These are phyloP conservation scores for Eremomyces bilateralis DNA, from an alignment of 495 filamentous ascomycete genomes.

Conservation along the genomic window DNA sequence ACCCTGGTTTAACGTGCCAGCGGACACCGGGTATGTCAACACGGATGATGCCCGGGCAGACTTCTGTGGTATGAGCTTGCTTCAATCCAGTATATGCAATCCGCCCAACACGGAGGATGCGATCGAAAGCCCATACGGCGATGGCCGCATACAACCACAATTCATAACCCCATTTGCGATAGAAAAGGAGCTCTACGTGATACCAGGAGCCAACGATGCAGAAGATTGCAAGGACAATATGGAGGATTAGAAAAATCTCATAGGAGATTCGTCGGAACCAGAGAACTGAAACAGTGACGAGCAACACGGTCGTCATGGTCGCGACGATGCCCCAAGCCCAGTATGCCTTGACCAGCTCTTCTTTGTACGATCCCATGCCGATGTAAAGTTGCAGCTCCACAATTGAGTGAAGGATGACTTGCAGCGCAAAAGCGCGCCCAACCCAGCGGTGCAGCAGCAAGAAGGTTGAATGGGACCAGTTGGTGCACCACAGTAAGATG, in stretches of 20 bases:
- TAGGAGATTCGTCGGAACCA: slow-evolving; percentile 17
- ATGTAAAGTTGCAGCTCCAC: slow-evolving; percentile 12
- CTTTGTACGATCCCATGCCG: slow-evolving; percentile 11
- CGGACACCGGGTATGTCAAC: slow-evolving; percentile 18
- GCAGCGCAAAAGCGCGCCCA: slow-evolving; percentile 20
- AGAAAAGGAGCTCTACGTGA: slow-evolving; percentile 15
- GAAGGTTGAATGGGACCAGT: slow-evolving; percentile 26
- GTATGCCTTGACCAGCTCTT: slow-evolving; percentile 8
- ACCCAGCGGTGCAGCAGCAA: slow-evolving; percentile 27
- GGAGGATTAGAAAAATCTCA: slow-evolving; percentile 22
- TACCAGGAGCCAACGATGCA: slow-evolving; percentile 23
- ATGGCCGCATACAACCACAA: slow-evolving; percentile 23
- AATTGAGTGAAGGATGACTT: slow-evolving; percentile 20
- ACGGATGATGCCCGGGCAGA: slow-evolving; percentile 14
- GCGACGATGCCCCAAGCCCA: slow-evolving; percentile 25
- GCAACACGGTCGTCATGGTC: slow-evolving; percentile 12
- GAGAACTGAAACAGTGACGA: slow-evolving; percentile 9
- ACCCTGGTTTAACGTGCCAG: slow-evolving; percentile 15
- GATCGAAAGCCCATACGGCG: slow-evolving; percentile 26
- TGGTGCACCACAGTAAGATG: slow-evolving; percentile 23
- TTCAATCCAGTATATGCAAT: slow-evolving; percentile 15
- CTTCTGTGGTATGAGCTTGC: slow-evolving; percentile 15
- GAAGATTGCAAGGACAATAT: slow-evolving; percentile 21
- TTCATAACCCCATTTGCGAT: slow-evolving; percentile 20
- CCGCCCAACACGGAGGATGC: slow-evolving; percentile 16